Conservation (phyloP, 2,329 filamentous ascomycete species). For the Aspergillus puulaauensis region DNA sequence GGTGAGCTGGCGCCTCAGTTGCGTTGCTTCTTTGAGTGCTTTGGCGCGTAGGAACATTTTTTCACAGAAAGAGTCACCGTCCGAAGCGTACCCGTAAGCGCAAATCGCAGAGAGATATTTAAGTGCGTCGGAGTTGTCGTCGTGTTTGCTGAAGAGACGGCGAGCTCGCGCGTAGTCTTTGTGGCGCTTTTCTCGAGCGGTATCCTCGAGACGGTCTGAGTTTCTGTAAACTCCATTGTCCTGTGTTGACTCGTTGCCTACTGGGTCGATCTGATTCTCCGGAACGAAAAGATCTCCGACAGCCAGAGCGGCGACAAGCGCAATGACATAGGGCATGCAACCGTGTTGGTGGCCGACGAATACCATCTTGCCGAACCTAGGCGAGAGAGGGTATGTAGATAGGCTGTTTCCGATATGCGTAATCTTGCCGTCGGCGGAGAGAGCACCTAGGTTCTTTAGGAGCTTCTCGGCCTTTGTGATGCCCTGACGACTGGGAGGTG, state of each 20-base stretch:
- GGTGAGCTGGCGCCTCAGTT: slow-evolving; percentile 79
- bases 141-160: slow-evolving; percentile 74
- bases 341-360: slow-evolving; percentile 79
- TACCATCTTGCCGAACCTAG: slow-evolving; percentile 89
- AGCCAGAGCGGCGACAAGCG: slow-evolving; percentile 82
- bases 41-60: slow-evolving; percentile 85
- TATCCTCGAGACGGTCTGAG: slow-evolving; percentile 70
- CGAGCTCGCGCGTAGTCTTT: slow-evolving; percentile 71
- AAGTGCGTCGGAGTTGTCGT: slow-evolving; percentile 81
- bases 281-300: slow-evolving; percentile 85
- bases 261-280: slow-evolving; percentile 72
- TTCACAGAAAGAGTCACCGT: slow-evolving; percentile 71
- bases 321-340: slow-evolving; percentile 81
- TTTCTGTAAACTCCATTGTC: slow-evolving; percentile 53
- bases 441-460: slow-evolving; percentile 78
- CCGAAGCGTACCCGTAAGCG: slow-evolving; percentile 73
- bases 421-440: slow-evolving; percentile 70
- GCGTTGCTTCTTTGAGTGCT: slow-evolving; percentile 79
- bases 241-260: slow-evolving; percentile 41
- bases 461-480: slow-evolving; percentile 83
- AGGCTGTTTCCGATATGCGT: slow-evolving; percentile 79
- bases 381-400: slow-evolving; percentile 85
- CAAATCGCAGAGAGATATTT: slow-evolving; percentile 87
- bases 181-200: slow-evolving; percentile 64
- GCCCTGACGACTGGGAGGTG: slow-evolving; percentile 74